Evolutionary conservation across 1,139 yeast species (phyloP).

Genomic region (Protomyces lactucae-debilis): DNA sequence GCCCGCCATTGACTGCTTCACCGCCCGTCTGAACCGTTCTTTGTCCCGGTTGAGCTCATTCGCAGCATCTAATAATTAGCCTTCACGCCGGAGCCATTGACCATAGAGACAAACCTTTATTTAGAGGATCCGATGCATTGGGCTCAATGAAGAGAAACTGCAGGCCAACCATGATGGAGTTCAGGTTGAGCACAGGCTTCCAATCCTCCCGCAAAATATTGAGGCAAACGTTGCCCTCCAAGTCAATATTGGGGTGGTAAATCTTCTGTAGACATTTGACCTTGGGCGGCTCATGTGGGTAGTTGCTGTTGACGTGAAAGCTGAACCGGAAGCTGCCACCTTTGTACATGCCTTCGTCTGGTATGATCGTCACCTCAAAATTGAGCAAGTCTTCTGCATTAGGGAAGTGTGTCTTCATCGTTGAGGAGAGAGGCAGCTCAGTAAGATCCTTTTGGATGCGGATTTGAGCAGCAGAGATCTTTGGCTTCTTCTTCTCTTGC

Average conservation of each 20-base stretch:
- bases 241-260: constrained; percentile 90
- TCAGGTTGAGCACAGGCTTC: constrained; percentile 86
- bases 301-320: constrained; percentile 61
- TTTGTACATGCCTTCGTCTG: constrained; percentile 68
- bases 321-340: constrained; percentile 66
- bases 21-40: constrained; percentile 54
- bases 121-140: constrained; percentile 85
- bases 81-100: not conserved
- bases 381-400: constrained; percentile 56
- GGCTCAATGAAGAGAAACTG: constrained; percentile 85
- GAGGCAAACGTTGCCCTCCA: constrained; percentile 84
- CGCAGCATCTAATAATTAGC: constrained; percentile 57
- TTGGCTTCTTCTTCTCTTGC: constrained; percentile 43
- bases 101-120: constrained; percentile 46
- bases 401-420: constrained; percentile 55
- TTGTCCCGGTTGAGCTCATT: constrained; percentile 59
- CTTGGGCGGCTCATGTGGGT: constrained; percentile 91
- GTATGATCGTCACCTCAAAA: constrained; percentile 57
- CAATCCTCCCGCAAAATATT: constrained; percentile 91
- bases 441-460: constrained; percentile 55
- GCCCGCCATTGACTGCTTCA: constrained; percentile 66
- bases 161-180: constrained; percentile 76
- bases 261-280: constrained; percentile 45
- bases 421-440: constrained; percentile 63
- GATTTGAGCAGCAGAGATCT: constrained; percentile 46